These are phyloP conservation scores for Inosperma sp. DNA, from an alignment of 768 basidiomycete genomes.

Conservation along the genomic window DNA sequence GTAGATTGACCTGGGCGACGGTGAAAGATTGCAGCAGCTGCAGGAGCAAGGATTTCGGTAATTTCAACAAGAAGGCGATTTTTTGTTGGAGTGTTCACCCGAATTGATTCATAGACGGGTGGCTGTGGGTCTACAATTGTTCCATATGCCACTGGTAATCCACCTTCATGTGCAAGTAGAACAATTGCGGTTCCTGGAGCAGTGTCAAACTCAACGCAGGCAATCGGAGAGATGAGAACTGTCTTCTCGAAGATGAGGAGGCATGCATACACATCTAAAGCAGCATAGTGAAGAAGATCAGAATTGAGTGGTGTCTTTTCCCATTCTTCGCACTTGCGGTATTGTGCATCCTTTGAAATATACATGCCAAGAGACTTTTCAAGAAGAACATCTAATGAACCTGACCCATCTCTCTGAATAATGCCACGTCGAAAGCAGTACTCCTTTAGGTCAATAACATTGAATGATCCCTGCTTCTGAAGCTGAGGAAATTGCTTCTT, in stretches of 20 bases:
- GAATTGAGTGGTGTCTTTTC: conserved; percentile 9
- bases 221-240: background rate
- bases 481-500: conserved; percentile 5
- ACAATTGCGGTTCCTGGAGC: conserved; percentile 14
- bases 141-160: conserved; percentile 10
- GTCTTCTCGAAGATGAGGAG: conserved; percentile 4
- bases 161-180: conserved; percentile 17
- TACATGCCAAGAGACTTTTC: background rate
- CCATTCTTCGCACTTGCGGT: conserved; percentile 17
- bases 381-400: background rate
- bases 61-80: conserved; percentile 15
- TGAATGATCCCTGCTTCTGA: background rate
- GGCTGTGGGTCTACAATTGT: conserved; percentile 8
- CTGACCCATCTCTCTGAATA: conserved; percentile 1
- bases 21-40: conserved; percentile 12
- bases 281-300: background rate
- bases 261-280: conserved; percentile 2
- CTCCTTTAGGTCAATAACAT: conserved; percentile 4
- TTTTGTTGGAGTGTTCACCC: conserved; percentile 9
- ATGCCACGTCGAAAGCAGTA: background rate
- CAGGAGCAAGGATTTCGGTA: conserved; percentile 7
- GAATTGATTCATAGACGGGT: conserved; percentile 1
- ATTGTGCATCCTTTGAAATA: background rate
- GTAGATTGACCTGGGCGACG: background rate
- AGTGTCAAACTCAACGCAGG: background rate